Evolutionary conservation across 805 yeast species (phyloP).

Genomic region (Teunomyces atbi): DNA sequence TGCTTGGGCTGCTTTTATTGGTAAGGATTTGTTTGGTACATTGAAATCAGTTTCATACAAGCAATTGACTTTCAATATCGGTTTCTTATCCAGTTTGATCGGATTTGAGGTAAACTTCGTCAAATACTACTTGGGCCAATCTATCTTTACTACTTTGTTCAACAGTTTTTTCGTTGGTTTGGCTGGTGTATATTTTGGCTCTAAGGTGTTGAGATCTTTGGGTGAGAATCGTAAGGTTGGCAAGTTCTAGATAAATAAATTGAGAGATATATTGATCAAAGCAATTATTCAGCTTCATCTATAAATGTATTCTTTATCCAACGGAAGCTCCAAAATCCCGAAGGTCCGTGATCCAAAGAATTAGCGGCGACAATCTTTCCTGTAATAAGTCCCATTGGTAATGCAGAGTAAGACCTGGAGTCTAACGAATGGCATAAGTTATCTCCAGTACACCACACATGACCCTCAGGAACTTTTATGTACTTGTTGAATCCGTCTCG

Average conservation of each 20-base stretch:
- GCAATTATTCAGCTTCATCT: conserved; percentile 13
- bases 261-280: not conserved
- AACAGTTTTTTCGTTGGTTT: conserved; percentile 48
- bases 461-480: conserved; percentile 87
- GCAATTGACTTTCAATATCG: conserved; percentile 37
- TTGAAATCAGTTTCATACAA: conserved; percentile 33
- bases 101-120: conserved; percentile 54
- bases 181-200: conserved; percentile 59
- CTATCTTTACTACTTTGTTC: conserved; percentile 59
- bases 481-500: conserved; percentile 52
- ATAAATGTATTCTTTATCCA: conserved; percentile 52
- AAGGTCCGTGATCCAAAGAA: conserved; percentile 47
- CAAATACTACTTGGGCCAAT: conserved; percentile 56
- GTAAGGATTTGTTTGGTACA: conserved; percentile 30
- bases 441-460: conserved; percentile 97
- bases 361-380: conserved; percentile 82
- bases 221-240: conserved; percentile 30
- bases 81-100: conserved; percentile 47
- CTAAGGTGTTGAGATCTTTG: conserved; percentile 59
- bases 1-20: conserved; percentile 38
- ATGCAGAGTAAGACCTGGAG: conserved; percentile 82
- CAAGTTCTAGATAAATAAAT: conserved; percentile 10
- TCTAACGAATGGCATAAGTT: conserved; percentile 84
- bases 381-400: conserved; percentile 83
- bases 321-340: conserved; percentile 52